These are phyloP conservation scores for Cairneyella variabilis DNA, from an alignment of 495 filamentous ascomycete species.

Conservation along the genomic window DNA sequence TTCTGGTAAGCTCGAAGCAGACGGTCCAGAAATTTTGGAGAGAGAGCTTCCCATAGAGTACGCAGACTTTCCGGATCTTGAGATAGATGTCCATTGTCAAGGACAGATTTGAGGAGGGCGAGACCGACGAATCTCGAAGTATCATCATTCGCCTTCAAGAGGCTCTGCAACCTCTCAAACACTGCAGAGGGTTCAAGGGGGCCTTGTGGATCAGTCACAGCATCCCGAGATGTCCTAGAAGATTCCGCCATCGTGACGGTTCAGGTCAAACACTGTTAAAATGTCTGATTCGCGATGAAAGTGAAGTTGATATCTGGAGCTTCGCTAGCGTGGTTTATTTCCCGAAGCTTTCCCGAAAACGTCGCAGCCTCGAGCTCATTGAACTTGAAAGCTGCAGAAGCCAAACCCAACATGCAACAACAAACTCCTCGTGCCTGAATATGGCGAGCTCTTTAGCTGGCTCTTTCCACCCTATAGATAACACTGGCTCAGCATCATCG, in stretches of 20 bases:
- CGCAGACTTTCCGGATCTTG: constrained; percentile 28
- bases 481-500: constrained; percentile 16
- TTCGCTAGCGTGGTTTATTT: no score
- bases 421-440: constrained; percentile 14
- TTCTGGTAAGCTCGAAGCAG: constrained; percentile 46
- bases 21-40: constrained; percentile 56
- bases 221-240: neutral
- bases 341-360: neutral
- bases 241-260: neutral
- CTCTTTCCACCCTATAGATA: constrained; percentile 18
- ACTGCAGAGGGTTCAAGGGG: constrained; percentile 6
- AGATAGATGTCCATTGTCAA: constrained; percentile 49
- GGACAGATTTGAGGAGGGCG: constrained; percentile 55
- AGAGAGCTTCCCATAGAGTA: constrained; percentile 50
- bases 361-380: no score
- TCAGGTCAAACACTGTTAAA: no score
- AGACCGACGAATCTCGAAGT: constrained; percentile 63
- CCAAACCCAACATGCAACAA: neutral
- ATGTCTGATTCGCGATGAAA: no score
- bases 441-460: constrained; percentile 27
- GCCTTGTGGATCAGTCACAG: neutral
- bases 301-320: no score
- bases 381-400: constrained; percentile 4
- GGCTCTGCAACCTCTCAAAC: constrained; percentile 34
- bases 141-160: constrained; percentile 55